Conservation (phyloP, 192 early-diverging fungal species). For the Linnemannia exigua region DNA sequence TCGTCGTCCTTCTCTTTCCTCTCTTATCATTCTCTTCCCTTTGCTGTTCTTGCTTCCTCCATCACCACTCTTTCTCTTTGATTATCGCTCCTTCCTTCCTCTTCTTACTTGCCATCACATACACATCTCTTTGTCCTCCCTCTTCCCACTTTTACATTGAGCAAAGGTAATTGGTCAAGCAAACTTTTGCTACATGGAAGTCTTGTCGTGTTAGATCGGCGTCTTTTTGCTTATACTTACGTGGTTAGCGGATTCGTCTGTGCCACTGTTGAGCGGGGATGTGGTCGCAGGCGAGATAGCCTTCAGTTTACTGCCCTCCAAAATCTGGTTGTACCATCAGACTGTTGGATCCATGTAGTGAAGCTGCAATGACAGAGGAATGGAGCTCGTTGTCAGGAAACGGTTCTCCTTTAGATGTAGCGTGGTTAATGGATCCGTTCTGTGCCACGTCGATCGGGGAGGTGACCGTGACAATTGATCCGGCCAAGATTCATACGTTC, state of each 20-base stretch:
- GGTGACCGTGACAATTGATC: slow-evolving; percentile 25
- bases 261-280: slow-evolving; percentile 20
- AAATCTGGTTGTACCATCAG: slow-evolving; percentile 22
- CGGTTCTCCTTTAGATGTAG: slow-evolving; percentile 34
- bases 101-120: no score
- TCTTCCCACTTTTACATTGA: background rate
- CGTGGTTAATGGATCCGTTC: slow-evolving; percentile 20
- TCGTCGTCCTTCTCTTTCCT: no score
- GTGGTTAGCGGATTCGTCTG: slow-evolving; percentile 18
- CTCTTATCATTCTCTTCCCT: no score
- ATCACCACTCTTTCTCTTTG: no score
- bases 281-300: slow-evolving; percentile 19
- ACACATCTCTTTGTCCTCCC: background rate
- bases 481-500: slow-evolving; percentile 23
- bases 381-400: slow-evolving; percentile 21
- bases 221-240: slow-evolving; percentile 21
- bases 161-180: slow-evolving; percentile 17
- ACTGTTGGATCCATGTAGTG: slow-evolving; percentile 24
- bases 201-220: slow-evolving; percentile 25
- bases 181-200: slow-evolving; percentile 23
- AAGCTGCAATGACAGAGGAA: slow-evolving; percentile 17
- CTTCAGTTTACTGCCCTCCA: slow-evolving; percentile 19
- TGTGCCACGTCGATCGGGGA: slow-evolving; percentile 28
- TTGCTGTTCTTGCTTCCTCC: no score
- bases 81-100: background rate